Evolutionary conservation across 2,329 filamentous ascomycete genomes (phyloP).

Genomic region (Pezizomycotina sp.): DNA sequence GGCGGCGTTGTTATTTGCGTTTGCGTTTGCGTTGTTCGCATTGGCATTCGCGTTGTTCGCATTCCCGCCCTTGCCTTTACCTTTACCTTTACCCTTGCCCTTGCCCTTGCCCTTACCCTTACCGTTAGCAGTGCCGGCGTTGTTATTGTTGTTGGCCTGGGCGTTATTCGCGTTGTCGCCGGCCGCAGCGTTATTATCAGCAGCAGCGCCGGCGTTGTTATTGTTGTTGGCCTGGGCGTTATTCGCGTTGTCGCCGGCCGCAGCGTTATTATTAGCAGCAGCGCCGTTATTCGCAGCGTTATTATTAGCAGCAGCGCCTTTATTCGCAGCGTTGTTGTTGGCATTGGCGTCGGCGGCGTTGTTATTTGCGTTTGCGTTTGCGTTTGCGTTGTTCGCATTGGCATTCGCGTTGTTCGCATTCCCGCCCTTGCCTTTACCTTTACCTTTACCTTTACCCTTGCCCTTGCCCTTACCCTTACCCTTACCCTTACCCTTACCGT

Average conservation of each 20-base stretch:
- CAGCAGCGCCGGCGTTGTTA: conserved; percentile 13
- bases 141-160: conserved; percentile 2
- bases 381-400: conserved; percentile 5
- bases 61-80: neutral
- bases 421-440: neutral
- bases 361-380: conserved; percentile 4
- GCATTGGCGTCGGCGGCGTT: conserved; percentile 2
- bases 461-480: too few relatives aligned
- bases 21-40: conserved; percentile 5
- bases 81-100: too few relatives aligned
- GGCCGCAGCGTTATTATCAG: conserved; percentile 1
- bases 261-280: neutral
- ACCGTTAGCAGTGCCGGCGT: conserved; percentile 25
- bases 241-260: conserved; percentile 2
- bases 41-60: conserved; percentile 4
- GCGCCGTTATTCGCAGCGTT: conserved; percentile 19
- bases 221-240: conserved; percentile 2
- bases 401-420: conserved; percentile 1
- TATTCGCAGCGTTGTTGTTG: conserved; percentile 23
- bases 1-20: conserved; percentile 3
- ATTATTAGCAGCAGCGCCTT: conserved; percentile 20
- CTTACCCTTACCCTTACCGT: conserved; percentile 9
- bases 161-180: conserved; percentile 11
- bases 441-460: too few relatives aligned
- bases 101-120: too few relatives aligned